phyloP scores from a whole-genome alignment of 1,284 basidiomycete genomes.

The Trichosporon asahii region DNA sequence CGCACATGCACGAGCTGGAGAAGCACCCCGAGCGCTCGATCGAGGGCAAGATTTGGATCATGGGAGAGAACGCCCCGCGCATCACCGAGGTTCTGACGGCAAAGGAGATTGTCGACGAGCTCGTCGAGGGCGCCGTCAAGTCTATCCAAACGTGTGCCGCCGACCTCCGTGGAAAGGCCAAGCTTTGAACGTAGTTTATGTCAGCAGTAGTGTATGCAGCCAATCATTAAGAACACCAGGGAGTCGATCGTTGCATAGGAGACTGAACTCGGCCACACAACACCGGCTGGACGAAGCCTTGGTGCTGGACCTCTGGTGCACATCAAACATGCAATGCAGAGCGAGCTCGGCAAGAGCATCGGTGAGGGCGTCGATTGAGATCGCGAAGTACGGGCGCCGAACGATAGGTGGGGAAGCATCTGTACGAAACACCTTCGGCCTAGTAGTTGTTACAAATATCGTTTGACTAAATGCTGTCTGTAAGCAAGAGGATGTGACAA shows the following conservation, averaged over 20 bases:
- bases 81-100: constrained; percentile 76
- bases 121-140: constrained; percentile 54
- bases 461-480: neutral
- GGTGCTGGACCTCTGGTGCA: too few species aligned
- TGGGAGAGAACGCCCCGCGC: constrained; percentile 73
- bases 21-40: constrained; percentile 71
- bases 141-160: constrained; percentile 28
- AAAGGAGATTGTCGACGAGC: constrained; percentile 71
- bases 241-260: neutral
- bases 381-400: too few species aligned
- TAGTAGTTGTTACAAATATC: neutral
- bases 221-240: neutral
- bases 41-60: constrained; percentile 64
- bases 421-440: too few species aligned
- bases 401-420: too few species aligned
- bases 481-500: neutral
- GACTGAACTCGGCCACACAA: too few species aligned
- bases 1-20: constrained; percentile 66
- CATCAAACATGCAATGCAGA: too few species aligned
- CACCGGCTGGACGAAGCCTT: too few species aligned
- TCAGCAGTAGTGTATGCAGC: neutral
- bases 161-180: neutral
- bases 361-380: too few species aligned
- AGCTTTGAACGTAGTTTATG: neutral
- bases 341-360: neutral